A percentile compares a stretch with the other conserved stretches of the same genome.
Conservation (phyloP, 441 rosid species). For the Euphorbia corollata region DNA sequence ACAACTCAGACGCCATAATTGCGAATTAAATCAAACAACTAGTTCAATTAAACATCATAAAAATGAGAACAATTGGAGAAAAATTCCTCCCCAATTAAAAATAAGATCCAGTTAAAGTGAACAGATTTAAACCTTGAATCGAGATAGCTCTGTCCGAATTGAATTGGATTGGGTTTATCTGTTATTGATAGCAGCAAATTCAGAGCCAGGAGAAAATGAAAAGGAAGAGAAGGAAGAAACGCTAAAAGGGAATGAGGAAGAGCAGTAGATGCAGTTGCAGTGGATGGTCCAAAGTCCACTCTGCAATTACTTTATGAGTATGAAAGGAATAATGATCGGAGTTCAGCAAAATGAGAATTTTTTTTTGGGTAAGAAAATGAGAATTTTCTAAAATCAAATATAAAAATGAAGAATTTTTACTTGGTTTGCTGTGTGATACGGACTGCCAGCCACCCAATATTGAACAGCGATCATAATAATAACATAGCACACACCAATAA, state of each 20-base stretch:
- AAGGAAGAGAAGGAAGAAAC: background rate
- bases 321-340: background rate
- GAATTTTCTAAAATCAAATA: no score
- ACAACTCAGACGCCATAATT: constrained; percentile 30
- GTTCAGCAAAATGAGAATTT: no score
- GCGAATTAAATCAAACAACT: constrained; percentile 9
- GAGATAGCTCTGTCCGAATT: background rate
- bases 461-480: no score
- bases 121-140: constrained; percentile 19
- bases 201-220: background rate
- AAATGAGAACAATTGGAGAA: background rate
- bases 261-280: background rate
- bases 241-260: background rate
- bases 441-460: no score
- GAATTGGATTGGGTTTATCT: background rate
- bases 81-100: background rate
- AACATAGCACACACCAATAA: no score
- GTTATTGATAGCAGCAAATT: background rate
- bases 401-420: no score
- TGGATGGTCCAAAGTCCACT: background rate
- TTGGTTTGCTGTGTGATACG: no score
- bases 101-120: constrained; percentile 8
- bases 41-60: constrained; percentile 14
- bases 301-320: background rate
- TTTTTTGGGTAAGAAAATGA: no score